phyloP scores from a whole-genome alignment of 768 basidiomycete genomes.

The Lactarius evosmus region DNA sequence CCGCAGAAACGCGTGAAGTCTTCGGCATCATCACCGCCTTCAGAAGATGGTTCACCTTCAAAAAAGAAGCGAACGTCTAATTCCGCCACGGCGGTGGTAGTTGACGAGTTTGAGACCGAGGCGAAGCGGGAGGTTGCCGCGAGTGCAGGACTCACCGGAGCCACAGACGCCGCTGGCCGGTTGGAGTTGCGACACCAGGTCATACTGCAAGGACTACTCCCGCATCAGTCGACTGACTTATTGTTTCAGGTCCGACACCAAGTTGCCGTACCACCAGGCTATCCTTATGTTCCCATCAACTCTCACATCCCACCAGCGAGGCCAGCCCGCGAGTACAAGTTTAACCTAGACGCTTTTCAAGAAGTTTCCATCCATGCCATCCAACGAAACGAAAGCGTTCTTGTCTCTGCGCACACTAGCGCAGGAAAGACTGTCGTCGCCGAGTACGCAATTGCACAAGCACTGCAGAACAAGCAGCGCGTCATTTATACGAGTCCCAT shows the following conservation, averaged over 20 bases:
- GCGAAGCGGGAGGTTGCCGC: constrained; percentile 89
- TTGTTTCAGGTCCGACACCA: constrained; percentile 78
- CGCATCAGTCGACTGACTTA: constrained; percentile 1
- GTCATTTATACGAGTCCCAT: constrained; percentile 99
- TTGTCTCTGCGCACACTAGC: constrained; percentile 98
- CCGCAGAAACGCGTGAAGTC: no score
- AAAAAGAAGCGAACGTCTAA: no score
- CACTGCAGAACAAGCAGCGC: constrained; percentile 87
- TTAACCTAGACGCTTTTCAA: constrained; percentile 96
- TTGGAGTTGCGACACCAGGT: constrained; percentile 83
- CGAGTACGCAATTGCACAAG: constrained; percentile 98
- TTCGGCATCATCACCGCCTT: no score
- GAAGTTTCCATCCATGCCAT: constrained; percentile 92
- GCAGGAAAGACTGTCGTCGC: constrained; percentile 99
- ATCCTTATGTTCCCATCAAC: constrained; percentile 86
- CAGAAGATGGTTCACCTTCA: no score
- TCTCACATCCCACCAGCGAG: constrained; percentile 89
- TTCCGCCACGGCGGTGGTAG: no score
- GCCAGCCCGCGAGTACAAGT: constrained; percentile 91
- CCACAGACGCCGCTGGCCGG: constrained; percentile 57
- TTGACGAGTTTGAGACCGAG: constrained; percentile 94
- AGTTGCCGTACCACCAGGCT: constrained; percentile 92
- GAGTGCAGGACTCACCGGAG: constrained; percentile 80
- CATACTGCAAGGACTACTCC: constrained; percentile 26
- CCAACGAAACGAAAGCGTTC: constrained; percentile 93